Conservation (phyloP, 164 flowering plant species). For the Magnolia kwangsiensis region DNA sequence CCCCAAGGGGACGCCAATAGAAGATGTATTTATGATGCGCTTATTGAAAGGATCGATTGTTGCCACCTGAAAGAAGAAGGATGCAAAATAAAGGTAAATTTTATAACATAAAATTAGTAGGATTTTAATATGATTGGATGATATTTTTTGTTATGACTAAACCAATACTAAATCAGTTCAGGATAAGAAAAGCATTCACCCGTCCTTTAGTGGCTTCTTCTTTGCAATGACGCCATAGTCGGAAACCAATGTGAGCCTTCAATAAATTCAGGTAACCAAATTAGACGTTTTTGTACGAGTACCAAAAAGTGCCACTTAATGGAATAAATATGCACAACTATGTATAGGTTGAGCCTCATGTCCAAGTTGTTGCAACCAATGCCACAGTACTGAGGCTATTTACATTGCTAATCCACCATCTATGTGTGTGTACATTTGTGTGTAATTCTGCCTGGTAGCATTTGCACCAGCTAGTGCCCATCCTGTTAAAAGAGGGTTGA, state of each 20-base stretch:
- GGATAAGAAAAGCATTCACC: conserved; percentile 28
- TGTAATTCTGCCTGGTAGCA: too few relatives aligned
- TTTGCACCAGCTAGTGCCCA: too few relatives aligned
- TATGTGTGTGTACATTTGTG: too few relatives aligned
- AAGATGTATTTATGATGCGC: conserved; percentile 3
- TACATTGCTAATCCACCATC: too few relatives aligned
- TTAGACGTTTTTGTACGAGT: neutral
- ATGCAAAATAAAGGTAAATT: neutral
- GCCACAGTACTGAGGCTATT: too few relatives aligned
- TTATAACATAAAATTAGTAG: neutral
- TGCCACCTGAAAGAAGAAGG: conserved; percentile 33
- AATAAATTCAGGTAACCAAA: conserved; percentile 12
- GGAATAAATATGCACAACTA: neutral
- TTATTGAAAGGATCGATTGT: conserved; percentile 32
- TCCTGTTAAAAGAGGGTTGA: neutral
- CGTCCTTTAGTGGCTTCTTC: conserved; percentile 55
- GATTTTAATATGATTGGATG: neutral
- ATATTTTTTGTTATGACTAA: neutral
- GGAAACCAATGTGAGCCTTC: conserved; percentile 73
- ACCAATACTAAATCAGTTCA: neutral
- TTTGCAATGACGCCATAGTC: conserved; percentile 46
- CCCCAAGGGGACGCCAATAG: conserved; percentile 17
- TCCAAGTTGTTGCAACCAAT: neutral
- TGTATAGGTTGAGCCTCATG: neutral
- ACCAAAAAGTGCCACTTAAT: neutral